phyloP scores from a whole-genome alignment of 2,329 filamentous ascomycete species.

The Metarhizium album region DNA sequence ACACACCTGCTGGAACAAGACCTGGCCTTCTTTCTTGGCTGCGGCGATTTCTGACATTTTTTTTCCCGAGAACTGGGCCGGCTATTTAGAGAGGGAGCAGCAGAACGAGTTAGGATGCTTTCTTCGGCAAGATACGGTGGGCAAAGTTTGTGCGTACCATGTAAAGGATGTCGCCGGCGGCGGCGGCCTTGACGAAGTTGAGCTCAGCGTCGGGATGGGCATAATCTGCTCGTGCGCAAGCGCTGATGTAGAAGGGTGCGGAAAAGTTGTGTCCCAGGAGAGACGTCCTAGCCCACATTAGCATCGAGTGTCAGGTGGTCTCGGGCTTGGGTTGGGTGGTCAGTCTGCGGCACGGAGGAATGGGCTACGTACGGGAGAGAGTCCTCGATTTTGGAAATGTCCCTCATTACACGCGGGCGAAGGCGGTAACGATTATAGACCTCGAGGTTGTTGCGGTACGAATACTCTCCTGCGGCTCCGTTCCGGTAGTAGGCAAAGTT shows the following conservation, averaged over 20 bases:
- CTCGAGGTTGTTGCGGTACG: constrained; percentile 47
- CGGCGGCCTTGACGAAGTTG: constrained; percentile 39
- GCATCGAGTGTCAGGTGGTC: constrained; percentile 12
- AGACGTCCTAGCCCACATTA: constrained; percentile 26
- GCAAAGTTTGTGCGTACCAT: constrained; percentile 19
- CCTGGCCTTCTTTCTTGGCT: constrained; percentile 24
- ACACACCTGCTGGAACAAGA: constrained; percentile 26
- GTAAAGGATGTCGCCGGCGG: constrained; percentile 37
- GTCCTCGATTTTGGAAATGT: constrained; percentile 33
- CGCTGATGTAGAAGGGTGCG: constrained; percentile 44
- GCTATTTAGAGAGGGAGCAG: not conserved
- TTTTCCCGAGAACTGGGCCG: not conserved
- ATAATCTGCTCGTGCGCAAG: constrained; percentile 33
- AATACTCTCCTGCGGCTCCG: constrained; percentile 44
- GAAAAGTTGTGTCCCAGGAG: constrained; percentile 43
- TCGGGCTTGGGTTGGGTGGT: not conserved
- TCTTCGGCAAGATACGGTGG: constrained; percentile 18
- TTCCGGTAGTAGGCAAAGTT: constrained; percentile 49
- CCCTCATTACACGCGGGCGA: constrained; percentile 37
- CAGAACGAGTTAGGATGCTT: not conserved
- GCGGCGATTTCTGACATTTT: constrained; percentile 26
- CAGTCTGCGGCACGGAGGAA: not conserved
- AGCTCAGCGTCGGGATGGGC: constrained; percentile 35
- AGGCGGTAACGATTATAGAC: constrained; percentile 37
- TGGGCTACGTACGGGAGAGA: constrained; percentile 20